Evolutionary conservation across 352 stramenopile species (phyloP), one percentile per base, ranked within the genome.

Genomic region (Pythium phragmitis): DNA sequence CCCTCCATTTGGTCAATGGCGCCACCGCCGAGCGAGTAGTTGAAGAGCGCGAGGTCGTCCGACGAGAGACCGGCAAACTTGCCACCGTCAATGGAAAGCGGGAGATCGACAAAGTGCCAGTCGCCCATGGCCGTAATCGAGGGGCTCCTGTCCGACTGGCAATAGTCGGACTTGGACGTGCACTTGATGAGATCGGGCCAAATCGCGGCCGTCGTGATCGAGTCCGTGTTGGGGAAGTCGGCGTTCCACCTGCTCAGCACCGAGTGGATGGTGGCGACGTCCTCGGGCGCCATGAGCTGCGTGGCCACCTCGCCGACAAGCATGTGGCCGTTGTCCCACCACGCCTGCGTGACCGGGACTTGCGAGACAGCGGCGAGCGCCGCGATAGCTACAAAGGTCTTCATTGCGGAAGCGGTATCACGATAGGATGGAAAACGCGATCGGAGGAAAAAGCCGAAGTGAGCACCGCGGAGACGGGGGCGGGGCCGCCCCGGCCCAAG

Each of bases 81-180:
- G 4, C 19, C 14, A 28, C 82, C 78, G 43, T 82, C 74, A 37
- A 83, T 77, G 63, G 83, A 73, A 47, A 82, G 61, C 14, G 82
- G 82, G 28, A 91, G 60, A 55, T 91, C 65, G 46, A 88, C 74
- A 67, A 88, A 91, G 69, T 91, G 82, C 82, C 82, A 91, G 47
- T 79, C 63, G 59, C 75, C 77, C 69, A 85, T 82, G 43, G 67
- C 65, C 21, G 72, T 72, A 62, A 85, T 61, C 7, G 82, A 89
- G 26, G 82, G 80, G 19, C 34, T 63, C 45, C 8, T 34, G 33
- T 30, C 60, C 19, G 52, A 57, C 37, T 28, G 8, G 56, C 67
- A 73, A 19, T 28, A 67, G 46, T 45, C 46, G 16, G 67, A 61
- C 36, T 60, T 19, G 21, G 45, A 54, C 54, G 60, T 62, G 57